A percentile compares a stretch with the other conserved stretches of the same genome.
phyloP scores from a whole-genome alignment of 306 rosid genomes.

The Pyrus communis region DNA sequence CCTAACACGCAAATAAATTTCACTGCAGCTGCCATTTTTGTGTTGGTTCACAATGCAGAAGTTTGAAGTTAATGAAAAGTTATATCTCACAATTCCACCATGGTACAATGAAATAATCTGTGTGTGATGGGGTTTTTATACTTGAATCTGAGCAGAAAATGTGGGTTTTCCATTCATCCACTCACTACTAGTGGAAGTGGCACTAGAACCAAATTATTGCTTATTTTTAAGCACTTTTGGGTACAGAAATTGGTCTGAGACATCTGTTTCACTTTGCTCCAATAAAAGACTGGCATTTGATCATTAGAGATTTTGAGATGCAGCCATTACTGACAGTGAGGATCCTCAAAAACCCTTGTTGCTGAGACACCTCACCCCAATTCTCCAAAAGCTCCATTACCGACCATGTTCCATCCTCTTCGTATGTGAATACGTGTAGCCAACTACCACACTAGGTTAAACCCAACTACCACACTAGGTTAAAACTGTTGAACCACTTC shows the following conservation, averaged over 20 bases:
- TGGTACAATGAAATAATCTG: not conserved
- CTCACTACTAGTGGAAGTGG: conserved; percentile 36
- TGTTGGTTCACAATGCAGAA: not conserved
- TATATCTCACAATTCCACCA: not conserved
- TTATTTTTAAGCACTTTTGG: conserved; percentile 25
- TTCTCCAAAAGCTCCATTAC: conserved; percentile 1
- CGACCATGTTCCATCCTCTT: not conserved
- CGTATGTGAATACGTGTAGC: not conserved
- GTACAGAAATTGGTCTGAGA: not conserved
- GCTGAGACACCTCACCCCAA: conserved; percentile 25
- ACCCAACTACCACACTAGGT: not conserved
- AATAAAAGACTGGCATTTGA: not conserved
- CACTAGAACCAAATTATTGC: conserved; percentile 28
- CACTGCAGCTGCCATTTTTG: conserved; percentile 25
- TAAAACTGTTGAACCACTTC: not conserved
- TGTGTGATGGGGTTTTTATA: conserved; percentile 26
- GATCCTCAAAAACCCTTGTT: conserved; percentile 11
- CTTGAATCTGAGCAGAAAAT: conserved; percentile 1
- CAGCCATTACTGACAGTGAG: conserved; percentile 16
- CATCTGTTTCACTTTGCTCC: conserved; percentile 5
- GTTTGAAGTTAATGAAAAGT: not conserved
- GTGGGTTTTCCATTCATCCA: conserved; percentile 34
- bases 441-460: not conserved
- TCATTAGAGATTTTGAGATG: conserved; percentile 6
- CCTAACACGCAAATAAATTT: conserved; percentile 34